Conservation (phyloP, 768 basidiomycete species). For the Boletus rubescentipes region DNA sequence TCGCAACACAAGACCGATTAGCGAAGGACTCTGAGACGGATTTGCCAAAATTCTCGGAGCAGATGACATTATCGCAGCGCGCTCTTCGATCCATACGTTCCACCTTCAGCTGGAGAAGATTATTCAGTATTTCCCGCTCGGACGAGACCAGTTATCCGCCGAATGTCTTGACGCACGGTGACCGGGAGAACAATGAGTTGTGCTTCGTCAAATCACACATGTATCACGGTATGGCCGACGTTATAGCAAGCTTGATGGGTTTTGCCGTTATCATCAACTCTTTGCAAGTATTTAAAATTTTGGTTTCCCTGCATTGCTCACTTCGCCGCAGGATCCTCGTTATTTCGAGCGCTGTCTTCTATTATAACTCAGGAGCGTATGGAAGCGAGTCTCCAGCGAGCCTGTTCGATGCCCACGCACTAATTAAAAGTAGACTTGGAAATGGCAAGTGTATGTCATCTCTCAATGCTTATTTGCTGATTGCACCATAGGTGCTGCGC, state of each 20-base stretch:
- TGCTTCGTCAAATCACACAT: conserved; percentile 62
- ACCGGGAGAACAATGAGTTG: conserved; percentile 56
- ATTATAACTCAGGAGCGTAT: conserved; percentile 45
- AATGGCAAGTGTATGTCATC: conserved; percentile 43
- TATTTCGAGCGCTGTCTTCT: conserved; percentile 81
- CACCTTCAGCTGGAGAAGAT: conserved; percentile 11
- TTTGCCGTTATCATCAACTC: conserved; percentile 90
- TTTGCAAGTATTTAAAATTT: conserved; percentile 43
- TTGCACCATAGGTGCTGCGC: conserved; percentile 60
- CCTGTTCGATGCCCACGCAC: conserved; percentile 79
- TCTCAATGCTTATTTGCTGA: background rate
- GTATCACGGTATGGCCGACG: conserved; percentile 63
- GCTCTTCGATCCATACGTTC: conserved; percentile 8
- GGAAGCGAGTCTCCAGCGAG: conserved; percentile 55
- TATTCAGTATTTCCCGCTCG: conserved; percentile 26
- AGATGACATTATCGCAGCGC: conserved; percentile 24
- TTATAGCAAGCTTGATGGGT: conserved; percentile 68
- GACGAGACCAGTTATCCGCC: conserved; percentile 21
- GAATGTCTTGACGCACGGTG: conserved; percentile 45
- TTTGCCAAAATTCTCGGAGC: conserved; percentile 15
- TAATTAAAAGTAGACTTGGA: conserved; percentile 69
- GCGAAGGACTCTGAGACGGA: conserved; percentile 27
- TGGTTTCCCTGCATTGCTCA: background rate
- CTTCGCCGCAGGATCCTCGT: conserved; percentile 63
- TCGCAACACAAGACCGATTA: conserved; percentile 81